phyloP scores from a whole-genome alignment of 1,139 yeast species.

The Debaryomyces nepalensis region DNA sequence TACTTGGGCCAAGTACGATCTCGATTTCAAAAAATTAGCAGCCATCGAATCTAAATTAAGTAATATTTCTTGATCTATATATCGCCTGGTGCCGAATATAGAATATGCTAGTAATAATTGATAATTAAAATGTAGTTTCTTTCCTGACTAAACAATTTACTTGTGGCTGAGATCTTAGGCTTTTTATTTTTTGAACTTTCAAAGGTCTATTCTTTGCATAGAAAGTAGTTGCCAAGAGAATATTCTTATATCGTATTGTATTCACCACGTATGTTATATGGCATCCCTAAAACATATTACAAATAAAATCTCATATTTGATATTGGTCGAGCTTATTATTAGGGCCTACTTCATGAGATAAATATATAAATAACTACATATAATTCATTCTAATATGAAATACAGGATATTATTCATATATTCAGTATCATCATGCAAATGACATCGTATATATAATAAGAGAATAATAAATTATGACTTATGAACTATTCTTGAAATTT shows the following conservation, averaged over 20 bases:
- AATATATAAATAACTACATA: no score
- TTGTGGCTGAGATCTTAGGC: not conserved
- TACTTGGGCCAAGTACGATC: conserved; percentile 12
- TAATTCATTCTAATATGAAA: conserved; percentile 1
- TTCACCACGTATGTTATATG: conserved; percentile 4
- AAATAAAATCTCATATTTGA: not conserved
- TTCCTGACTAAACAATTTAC: not conserved
- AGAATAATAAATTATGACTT: conserved; percentile 1
- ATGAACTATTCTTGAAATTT: not conserved
- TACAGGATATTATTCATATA: conserved; percentile 1
- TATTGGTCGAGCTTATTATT: conserved; percentile 1
- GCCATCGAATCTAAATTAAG: conserved; percentile 3
- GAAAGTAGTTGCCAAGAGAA: not conserved
- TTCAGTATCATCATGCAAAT: conserved; percentile 3
- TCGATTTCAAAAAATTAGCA: conserved; percentile 15
- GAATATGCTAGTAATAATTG: conserved; percentile 4
- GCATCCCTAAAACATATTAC: conserved; percentile 2
- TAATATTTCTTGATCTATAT: not conserved
- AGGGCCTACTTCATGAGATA: no score
- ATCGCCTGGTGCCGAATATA: not conserved
- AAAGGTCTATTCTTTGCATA: conserved; percentile 1
- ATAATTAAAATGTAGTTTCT: conserved; percentile 2
- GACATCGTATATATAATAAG: not conserved
- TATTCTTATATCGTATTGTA: not conserved
- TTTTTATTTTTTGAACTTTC: conserved; percentile 3